Percentiles rank a stretch among this genome's conserved stretches.
phyloP scores from a whole-genome alignment of 306 rosid genomes.

The Dalbergia cultrata region DNA sequence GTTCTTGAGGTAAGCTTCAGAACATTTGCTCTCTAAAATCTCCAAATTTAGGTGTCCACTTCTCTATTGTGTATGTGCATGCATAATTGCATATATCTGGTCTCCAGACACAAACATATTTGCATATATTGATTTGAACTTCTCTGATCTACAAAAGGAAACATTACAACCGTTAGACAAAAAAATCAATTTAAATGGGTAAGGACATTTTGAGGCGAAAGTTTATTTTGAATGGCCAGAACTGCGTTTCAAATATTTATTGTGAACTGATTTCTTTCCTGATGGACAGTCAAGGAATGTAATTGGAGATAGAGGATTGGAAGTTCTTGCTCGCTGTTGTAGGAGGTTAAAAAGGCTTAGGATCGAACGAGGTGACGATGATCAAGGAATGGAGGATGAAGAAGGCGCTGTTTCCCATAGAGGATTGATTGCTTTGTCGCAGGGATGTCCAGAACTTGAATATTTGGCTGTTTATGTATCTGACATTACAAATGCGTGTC shows the following conservation, averaged over 20 bases:
- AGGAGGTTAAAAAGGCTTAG: slow-evolving; percentile 84
- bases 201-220: not conserved
- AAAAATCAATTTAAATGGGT: slow-evolving; percentile 23
- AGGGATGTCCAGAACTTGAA: slow-evolving; percentile 86
- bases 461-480: slow-evolving; percentile 92
- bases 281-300: slow-evolving; percentile 87
- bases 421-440: slow-evolving; percentile 85
- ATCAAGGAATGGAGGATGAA: slow-evolving; percentile 89
- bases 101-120: not conserved
- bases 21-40: slow-evolving; percentile 22
- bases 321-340: slow-evolving; percentile 77
- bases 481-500: slow-evolving; percentile 76
- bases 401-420: slow-evolving; percentile 86
- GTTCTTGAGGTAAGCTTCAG: slow-evolving; percentile 80
- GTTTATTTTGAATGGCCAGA: slow-evolving; percentile 15
- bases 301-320: slow-evolving; percentile 93
- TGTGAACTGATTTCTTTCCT: slow-evolving; percentile 34
- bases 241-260: slow-evolving; percentile 27
- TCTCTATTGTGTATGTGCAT: slow-evolving; percentile 18
- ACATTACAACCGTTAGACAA: not conserved
- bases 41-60: not conserved
- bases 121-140: slow-evolving; percentile 5
- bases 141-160: not conserved
- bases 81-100: not conserved
- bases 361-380: slow-evolving; percentile 95